These are phyloP conservation scores for Candida sanyaensis DNA, from an alignment of 1,139 yeast genomes.

Conservation along the genomic window DNA sequence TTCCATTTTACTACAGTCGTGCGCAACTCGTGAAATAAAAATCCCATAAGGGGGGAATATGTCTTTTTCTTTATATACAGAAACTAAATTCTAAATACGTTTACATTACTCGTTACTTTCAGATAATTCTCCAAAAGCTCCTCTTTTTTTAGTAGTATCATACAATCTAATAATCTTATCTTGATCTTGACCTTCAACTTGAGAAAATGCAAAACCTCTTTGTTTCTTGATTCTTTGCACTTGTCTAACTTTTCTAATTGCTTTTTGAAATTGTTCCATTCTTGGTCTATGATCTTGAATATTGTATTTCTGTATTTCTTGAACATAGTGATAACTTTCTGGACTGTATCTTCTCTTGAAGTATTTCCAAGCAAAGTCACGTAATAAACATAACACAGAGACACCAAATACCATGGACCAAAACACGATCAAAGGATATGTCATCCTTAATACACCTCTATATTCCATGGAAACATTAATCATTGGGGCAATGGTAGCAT, in stretches of 20 bases:
- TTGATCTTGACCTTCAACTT: slow-evolving; percentile 91
- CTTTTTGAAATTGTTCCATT: slow-evolving; percentile 95
- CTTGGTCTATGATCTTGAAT: slow-evolving; percentile 94
- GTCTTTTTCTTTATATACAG: too few species aligned
- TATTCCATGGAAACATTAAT: slow-evolving; percentile 84
- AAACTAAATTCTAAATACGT: neutral
- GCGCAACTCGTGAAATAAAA: neutral
- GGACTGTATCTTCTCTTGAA: slow-evolving; percentile 91
- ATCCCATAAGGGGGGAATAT: neutral
- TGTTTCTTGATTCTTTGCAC: slow-evolving; percentile 98
- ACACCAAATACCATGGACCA: slow-evolving; percentile 84
- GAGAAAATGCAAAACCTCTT: slow-evolving; percentile 98
- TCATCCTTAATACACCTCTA: slow-evolving; percentile 71
- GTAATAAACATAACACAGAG: slow-evolving; percentile 72
- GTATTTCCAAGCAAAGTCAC: slow-evolving; percentile 95
- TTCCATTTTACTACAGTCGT: neutral
- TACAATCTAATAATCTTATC: slow-evolving; percentile 89
- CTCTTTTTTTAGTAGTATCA: slow-evolving; percentile 79
- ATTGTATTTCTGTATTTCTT: slow-evolving; percentile 94
- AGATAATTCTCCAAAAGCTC: slow-evolving; percentile 49
- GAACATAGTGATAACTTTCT: slow-evolving; percentile 90
- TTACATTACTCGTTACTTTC: slow-evolving; percentile 17
- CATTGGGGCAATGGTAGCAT: slow-evolving; percentile 82
- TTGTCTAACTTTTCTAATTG: slow-evolving; percentile 95
- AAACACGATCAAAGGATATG: slow-evolving; percentile 77